Evolutionary conservation across 371 early-diverging fungal genomes (phyloP).

Genomic region (Blastocladiella emersonii): DNA sequence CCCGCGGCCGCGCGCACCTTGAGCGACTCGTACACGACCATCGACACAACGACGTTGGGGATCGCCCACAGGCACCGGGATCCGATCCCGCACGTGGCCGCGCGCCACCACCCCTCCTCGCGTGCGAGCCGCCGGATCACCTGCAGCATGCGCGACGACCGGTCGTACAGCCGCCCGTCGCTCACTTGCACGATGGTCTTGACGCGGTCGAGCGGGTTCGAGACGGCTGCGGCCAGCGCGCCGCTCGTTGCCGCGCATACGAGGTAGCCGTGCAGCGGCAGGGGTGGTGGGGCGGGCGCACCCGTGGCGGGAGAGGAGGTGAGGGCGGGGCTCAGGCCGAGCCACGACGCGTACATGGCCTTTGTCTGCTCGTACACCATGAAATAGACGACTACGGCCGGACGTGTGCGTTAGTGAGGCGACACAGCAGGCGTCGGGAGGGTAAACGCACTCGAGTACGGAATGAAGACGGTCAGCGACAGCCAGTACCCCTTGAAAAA

Average conservation of each 20-base stretch:
- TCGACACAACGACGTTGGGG: slow-evolving; percentile 51
- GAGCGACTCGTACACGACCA: slow-evolving; percentile 59
- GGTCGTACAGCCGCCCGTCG: slow-evolving; percentile 18
- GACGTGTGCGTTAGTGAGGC: not conserved
- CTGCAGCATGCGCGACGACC: slow-evolving; percentile 14
- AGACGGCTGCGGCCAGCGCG: slow-evolving; percentile 40
- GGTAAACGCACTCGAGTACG: slow-evolving; percentile 21
- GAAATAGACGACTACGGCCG: slow-evolving; percentile 50
- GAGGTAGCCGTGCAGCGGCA: slow-evolving; percentile 37
- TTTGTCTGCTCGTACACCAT: slow-evolving; percentile 62
- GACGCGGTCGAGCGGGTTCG: slow-evolving; percentile 62
- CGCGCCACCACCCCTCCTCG: slow-evolving; percentile 41
- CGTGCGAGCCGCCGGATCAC: slow-evolving; percentile 19
- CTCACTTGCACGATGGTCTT: slow-evolving; percentile 68
- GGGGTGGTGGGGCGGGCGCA: not conserved
- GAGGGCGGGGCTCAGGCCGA: slow-evolving; percentile 7
- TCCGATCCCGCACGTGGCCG: slow-evolving; percentile 46
- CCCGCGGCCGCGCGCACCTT: slow-evolving; percentile 19
- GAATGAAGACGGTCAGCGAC: slow-evolving; percentile 53
- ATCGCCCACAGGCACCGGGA: slow-evolving; percentile 55
- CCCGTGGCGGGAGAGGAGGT: not conserved
- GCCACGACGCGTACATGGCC: slow-evolving; percentile 10
- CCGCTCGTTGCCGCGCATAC: slow-evolving; percentile 37
- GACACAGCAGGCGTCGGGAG: slow-evolving; percentile 17
- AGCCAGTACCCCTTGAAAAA: slow-evolving; percentile 61